These are phyloP conservation scores for Aspergillus ibericus DNA, from an alignment of 2,329 filamentous ascomycete genomes.

Conservation along the genomic window DNA sequence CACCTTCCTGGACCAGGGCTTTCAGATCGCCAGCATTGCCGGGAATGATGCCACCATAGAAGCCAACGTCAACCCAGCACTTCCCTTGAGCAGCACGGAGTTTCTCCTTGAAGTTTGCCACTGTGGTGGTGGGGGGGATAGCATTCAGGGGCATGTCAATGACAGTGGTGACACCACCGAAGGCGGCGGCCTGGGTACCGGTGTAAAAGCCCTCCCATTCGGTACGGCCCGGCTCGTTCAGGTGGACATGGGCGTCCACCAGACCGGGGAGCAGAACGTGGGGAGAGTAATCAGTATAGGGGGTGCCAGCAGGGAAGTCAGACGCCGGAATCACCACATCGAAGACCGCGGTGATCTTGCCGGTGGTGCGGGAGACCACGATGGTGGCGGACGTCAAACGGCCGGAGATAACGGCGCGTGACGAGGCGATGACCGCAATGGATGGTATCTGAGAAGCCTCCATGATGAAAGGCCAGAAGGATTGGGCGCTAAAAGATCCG, in stretches of 20 bases:
- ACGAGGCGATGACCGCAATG: slow-evolving; percentile 78
- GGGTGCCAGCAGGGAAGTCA: slow-evolving; percentile 69
- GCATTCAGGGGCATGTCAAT: slow-evolving; percentile 98
- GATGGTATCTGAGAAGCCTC: slow-evolving; percentile 35
- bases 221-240: slow-evolving; percentile 93
- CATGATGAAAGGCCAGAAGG: slow-evolving; percentile 14
- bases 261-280: slow-evolving; percentile 83
- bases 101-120: slow-evolving; percentile 80
- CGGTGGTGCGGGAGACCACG: slow-evolving; percentile 71
- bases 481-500: slow-evolving; percentile 5
- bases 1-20: slow-evolving; percentile 77
- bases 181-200: slow-evolving; percentile 88
- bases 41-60: slow-evolving; percentile 92
- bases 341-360: slow-evolving; percentile 79
- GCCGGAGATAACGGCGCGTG: slow-evolving; percentile 75
- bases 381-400: slow-evolving; percentile 80
- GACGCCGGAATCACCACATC: slow-evolving; percentile 71
- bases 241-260: slow-evolving; percentile 94
- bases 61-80: slow-evolving; percentile 98
- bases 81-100: slow-evolving; percentile 78
- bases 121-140: slow-evolving; percentile 91
- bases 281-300: slow-evolving; percentile 82
- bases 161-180: slow-evolving; percentile 93
- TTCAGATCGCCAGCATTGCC: slow-evolving; percentile 80
- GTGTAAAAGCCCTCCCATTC: slow-evolving; percentile 99